Evolutionary conservation across 768 basidiomycete genomes (phyloP).

Genomic region (Hygrophorus pudorinus): DNA sequence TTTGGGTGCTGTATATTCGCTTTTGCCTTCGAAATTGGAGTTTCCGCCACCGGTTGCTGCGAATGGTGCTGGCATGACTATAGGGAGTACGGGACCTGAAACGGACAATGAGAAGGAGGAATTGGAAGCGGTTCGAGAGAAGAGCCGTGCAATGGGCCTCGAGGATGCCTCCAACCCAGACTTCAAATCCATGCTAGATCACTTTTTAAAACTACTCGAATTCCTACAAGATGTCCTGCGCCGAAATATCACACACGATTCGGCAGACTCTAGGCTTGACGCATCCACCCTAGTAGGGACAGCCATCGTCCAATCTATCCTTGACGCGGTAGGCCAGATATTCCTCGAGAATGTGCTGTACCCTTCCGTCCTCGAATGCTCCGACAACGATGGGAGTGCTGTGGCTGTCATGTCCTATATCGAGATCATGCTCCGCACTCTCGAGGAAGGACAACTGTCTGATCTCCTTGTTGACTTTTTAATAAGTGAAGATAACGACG

Average conservation of each 20-base stretch:
- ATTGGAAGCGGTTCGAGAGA: conserved; percentile 37
- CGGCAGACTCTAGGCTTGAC: conserved; percentile 25
- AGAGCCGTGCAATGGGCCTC: conserved; percentile 50
- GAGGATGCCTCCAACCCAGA: conserved; percentile 69
- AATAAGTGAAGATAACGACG: conserved; percentile 77
- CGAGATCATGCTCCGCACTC: conserved; percentile 74
- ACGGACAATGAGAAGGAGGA: conserved; percentile 47
- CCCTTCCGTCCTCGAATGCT: conserved; percentile 88
- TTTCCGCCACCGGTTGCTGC: conserved; percentile 39
- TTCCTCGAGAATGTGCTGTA: conserved; percentile 93
- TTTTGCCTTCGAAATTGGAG: conserved; percentile 80
- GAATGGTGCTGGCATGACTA: conserved; percentile 51
- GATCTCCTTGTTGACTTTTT: conserved; percentile 71
- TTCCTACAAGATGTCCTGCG: conserved; percentile 85
- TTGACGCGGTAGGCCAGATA: conserved; percentile 73
- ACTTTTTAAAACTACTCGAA: conserved; percentile 84
- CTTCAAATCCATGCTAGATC: conserved; percentile 72
- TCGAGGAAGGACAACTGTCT: conserved; percentile 57
- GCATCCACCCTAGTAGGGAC: conserved; percentile 60
- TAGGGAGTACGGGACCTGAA: conserved; percentile 53
- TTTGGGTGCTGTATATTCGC: conserved; percentile 84
- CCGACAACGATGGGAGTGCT: conserved; percentile 87
- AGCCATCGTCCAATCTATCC: conserved; percentile 75
- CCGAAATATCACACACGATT: conserved; percentile 45
- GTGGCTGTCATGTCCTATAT: conserved; percentile 95